Evolutionary conservation across 306 rosid species (phyloP).

Genomic region (Quercus agrifolia): DNA sequence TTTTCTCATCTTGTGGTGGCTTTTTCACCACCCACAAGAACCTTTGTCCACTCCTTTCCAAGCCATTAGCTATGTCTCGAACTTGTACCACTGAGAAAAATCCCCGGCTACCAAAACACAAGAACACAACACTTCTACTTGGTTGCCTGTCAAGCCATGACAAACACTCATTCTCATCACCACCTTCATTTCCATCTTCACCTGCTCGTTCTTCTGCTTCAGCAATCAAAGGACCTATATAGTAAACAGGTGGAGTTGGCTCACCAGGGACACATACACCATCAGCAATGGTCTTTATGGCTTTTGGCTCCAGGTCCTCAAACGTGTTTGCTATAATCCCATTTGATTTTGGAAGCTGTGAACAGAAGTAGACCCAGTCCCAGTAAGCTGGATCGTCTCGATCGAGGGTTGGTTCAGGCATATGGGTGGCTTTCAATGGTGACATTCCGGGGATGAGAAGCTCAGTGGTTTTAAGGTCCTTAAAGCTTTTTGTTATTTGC

Average conservation of each 20-base stretch:
- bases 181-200: not conserved
- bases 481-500: constrained; percentile 4
- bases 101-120: constrained; percentile 29
- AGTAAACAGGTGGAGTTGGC: constrained; percentile 13
- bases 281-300: not conserved
- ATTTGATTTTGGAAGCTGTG: constrained; percentile 2
- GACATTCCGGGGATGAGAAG: constrained; percentile 14
- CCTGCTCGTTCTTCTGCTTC: not conserved
- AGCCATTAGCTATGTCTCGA: constrained; percentile 19
- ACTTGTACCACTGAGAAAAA: constrained; percentile 7
- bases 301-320: constrained; percentile 14
- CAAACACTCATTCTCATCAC: not conserved
- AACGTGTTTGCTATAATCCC: constrained; percentile 24
- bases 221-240: constrained; percentile 14
- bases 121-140: constrained; percentile 13
- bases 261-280: constrained; percentile 16
- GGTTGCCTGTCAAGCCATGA: constrained; percentile 29
- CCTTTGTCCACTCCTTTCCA: constrained; percentile 23
- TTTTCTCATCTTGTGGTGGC: constrained; percentile 8
- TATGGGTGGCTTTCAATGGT: constrained; percentile 3
- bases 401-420: constrained; percentile 3
- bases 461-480: not conserved
- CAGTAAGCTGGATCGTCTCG: constrained; percentile 7
- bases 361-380: not conserved
- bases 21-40: constrained; percentile 23